Evolutionary conservation across 139 green algal genomes (phyloP).

Genomic region (Chlamydomonas sp.): DNA sequence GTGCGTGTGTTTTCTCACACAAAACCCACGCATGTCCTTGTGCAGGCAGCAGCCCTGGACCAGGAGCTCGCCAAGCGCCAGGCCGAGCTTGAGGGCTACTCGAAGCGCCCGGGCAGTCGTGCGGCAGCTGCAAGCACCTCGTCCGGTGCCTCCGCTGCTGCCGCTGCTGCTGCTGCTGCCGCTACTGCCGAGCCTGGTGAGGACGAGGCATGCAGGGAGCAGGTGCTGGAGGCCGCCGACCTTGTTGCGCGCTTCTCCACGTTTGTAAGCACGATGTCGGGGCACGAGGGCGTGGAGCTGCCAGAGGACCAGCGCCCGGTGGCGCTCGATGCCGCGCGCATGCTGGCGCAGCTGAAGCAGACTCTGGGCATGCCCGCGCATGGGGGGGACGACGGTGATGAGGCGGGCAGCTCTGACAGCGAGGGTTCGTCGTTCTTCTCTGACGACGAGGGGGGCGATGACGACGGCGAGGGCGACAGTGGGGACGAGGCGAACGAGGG

Average conservation of each 20-base stretch:
- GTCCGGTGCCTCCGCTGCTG: not conserved
- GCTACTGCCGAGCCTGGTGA: not conserved
- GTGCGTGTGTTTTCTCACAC: no score
- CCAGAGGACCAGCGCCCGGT: not conserved
- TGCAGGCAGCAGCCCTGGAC: no score
- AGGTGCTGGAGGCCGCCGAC: slow-evolving; percentile 27
- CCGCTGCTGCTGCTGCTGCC: not conserved
- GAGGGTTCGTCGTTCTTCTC: slow-evolving; percentile 40
- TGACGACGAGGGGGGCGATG: slow-evolving; percentile 17
- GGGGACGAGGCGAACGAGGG: slow-evolving; percentile 7
- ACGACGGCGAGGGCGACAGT: slow-evolving; percentile 17
- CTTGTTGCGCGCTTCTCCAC: slow-evolving; percentile 13
- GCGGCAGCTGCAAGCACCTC: no score
- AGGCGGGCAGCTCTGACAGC: slow-evolving; percentile 9
- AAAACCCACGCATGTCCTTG: no score
- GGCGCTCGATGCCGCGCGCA: not conserved
- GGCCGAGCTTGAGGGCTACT: no score
- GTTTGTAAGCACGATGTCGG: slow-evolving; percentile 26
- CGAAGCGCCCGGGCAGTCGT: no score
- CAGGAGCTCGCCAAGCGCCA: no score
- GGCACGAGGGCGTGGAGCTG: slow-evolving; percentile 11
- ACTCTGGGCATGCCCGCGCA: slow-evolving; percentile 5
- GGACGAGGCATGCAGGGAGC: not conserved
- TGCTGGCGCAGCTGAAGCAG: slow-evolving; percentile 2
- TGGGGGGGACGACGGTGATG: slow-evolving; percentile 11